These are phyloP conservation scores for Ophiosphaerella korrae DNA, from an alignment of 2,329 filamentous ascomycete species.

Conservation along the genomic window DNA sequence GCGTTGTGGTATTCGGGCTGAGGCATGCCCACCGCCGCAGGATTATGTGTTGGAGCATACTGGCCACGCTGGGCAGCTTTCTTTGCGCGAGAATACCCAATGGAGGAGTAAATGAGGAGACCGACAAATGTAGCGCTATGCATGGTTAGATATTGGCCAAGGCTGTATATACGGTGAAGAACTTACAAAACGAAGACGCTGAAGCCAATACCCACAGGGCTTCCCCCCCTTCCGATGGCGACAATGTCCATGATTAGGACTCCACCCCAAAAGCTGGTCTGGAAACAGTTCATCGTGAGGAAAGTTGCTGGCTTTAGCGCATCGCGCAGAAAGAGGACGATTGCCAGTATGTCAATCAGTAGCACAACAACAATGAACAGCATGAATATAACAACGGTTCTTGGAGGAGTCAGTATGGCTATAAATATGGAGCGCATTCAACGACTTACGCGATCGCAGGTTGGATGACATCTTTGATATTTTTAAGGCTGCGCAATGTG, in stretches of 20 bases:
- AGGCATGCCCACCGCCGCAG: constrained; percentile 21
- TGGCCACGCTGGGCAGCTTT: constrained; percentile 39
- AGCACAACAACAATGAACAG: constrained; percentile 40
- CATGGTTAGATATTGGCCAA: constrained; percentile 9
- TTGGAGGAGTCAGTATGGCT: constrained; percentile 26
- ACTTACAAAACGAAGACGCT: constrained; percentile 46
- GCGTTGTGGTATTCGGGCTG: constrained; percentile 19
- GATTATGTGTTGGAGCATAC: constrained; percentile 41
- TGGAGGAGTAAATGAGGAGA: constrained; percentile 48
- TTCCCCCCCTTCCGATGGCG: constrained; percentile 25
- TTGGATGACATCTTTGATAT: constrained; percentile 20
- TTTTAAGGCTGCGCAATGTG: constrained; percentile 25
- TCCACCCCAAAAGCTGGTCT: constrained; percentile 43
- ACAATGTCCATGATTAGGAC: constrained; percentile 41
- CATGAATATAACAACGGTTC: constrained; percentile 39
- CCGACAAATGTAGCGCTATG: constrained; percentile 42
- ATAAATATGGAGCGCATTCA: not conserved
- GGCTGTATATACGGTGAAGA: not conserved
- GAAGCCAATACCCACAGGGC: constrained; percentile 29
- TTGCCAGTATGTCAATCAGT: constrained; percentile 41
- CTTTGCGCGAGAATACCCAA: constrained; percentile 44
- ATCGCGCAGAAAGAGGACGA: constrained; percentile 41
- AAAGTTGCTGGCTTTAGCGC: constrained; percentile 40
- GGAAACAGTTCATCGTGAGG: constrained; percentile 43
- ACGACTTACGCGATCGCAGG: constrained; percentile 29